Conservation (phyloP, 495 filamentous ascomycete genomes). For the Podospora didyma region DNA sequence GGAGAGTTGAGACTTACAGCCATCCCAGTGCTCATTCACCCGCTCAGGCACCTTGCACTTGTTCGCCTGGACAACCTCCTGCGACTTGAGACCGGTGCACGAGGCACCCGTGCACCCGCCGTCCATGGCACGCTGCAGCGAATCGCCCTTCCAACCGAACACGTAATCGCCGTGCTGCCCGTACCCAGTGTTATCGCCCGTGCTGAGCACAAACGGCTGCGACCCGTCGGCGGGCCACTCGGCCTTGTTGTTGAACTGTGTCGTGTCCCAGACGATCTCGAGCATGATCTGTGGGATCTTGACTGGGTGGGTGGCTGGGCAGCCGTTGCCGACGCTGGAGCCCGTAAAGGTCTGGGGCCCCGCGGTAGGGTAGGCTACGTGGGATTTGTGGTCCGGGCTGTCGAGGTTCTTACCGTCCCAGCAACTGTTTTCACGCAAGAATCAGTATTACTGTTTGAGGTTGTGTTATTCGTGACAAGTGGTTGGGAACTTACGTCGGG, state of each 20-base stretch:
- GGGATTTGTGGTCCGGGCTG: constrained; percentile 50
- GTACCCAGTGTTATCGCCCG: constrained; percentile 14
- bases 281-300: constrained; percentile 59
- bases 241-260: constrained; percentile 43
- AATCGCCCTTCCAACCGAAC: constrained; percentile 37
- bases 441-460: neutral
- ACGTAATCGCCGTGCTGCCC: constrained; percentile 19
- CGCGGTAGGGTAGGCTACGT: constrained; percentile 59
- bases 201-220: constrained; percentile 38
- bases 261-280: constrained; percentile 53
- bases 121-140: constrained; percentile 39
- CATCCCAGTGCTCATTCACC: constrained; percentile 39
- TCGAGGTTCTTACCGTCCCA: constrained; percentile 64
- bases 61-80: constrained; percentile 35
- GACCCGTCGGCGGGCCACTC: constrained; percentile 40
- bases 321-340: constrained; percentile 37
- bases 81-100: constrained; percentile 35
- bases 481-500: constrained; percentile 28
- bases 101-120: constrained; percentile 39
- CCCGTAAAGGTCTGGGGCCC: constrained; percentile 30
- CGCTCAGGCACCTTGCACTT: constrained; percentile 38
- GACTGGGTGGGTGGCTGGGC: constrained; percentile 52
- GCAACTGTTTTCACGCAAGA: constrained; percentile 35
- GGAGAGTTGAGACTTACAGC: constrained; percentile 33
- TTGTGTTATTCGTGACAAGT: neutral